Base-by-base conservation (phyloP, 2,329 filamentous ascomycete genomes). In the Xylaria arbuscula region DNA sequence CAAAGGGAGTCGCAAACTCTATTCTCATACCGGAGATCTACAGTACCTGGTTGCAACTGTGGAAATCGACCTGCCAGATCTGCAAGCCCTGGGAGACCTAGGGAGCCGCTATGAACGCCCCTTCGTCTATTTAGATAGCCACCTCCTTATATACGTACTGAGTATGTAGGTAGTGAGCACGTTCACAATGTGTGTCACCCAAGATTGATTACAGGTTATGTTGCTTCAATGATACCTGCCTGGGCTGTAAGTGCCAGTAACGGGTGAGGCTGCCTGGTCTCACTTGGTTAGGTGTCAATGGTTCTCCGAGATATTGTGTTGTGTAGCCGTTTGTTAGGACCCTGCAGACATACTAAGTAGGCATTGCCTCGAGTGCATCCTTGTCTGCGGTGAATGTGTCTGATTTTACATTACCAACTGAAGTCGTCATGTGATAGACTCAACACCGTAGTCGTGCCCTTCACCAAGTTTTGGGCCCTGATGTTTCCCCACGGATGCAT, bases 371-470 rank as follows among this genome's bases (percentile, higher is more conserved):
- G 57, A 36, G 24, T 2, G 6, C 47, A 11, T 42, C 13, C 47
- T 42, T 48, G 9, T 56, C 24, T 47, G 34, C 47, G 54, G 65
- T 58, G 57, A 70, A 62, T 54, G 51, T 32, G 53, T 55, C 47
- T 45, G n/a, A 19, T 53, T 59, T 60, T 42, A 40, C 40, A 58
- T 65, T 53, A 19, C 62, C 45, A 60, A 42, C 22, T 45, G n/a
- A 53, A n/a, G 45, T 62, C 17, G 55, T 68, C 66, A 61, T 70
- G 65, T 68, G 68, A 68, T 65, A 55, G 45, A 32, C 48, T 51
- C 48, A 60, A 56, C 48, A 54, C 28, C 64, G 19, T 51, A 40
- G 22, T 24, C 32, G 54, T 61, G 59, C 60, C 64, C 51, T 64
- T 54, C 28, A 62, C 42, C 15, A 59, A 58, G 45, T 62, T 57